Base-by-base conservation (phyloP, 2,329 filamentous ascomycete genomes). In the Phaeomoniella chlamydospora region DNA sequence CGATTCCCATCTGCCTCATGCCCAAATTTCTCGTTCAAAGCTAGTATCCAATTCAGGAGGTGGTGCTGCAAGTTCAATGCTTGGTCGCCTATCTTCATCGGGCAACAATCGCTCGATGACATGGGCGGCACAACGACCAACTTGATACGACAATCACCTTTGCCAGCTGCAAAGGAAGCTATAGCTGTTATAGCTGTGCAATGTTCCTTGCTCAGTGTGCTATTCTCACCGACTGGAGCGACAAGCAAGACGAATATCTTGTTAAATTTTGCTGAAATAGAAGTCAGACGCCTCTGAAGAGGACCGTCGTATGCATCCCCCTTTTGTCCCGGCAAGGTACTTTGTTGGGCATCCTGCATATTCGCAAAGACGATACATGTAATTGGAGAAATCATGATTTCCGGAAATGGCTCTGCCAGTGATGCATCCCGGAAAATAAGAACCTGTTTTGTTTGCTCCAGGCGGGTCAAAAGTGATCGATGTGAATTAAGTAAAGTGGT, bases 261-360 rank as follows among this genome's bases (percentile, higher is more conserved):
- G n/a, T n/a, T n/a, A n/a, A n/a, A n/a, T n/a, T n/a, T n/a, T n/a
- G n/a, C n/a, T n/a, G n/a, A n/a, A n/a, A n/a, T n/a, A n/a, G n/a
- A n/a, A n/a, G n/a, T n/a, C n/a, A n/a, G n/a, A n/a, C n/a, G n/a
- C n/a, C n/a, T n/a, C n/a, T n/a, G n/a, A n/a, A n/a, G n/a, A n/a
- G n/a, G n/a, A n/a, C n/a, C n/a, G n/a, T n/a, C n/a, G 22, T 9
- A 6, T 26, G n/a, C n/a, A 26, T 26, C 9, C 9, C 22, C 22
- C 6, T 26, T 61, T 36, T 73, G 67, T 0, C 77, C 76, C 0
- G 83, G 82, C 0, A 86, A 62, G 2, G 78, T 64, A 33, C 67
- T 72, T 48, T 94, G 87, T 31, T 77, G 79, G 16, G 80, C 65
- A 43, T 78, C 74, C 41, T 87, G 72, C 4, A 87, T 59, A 0